Evolutionary conservation across 2,329 filamentous ascomycete genomes (phyloP), one percentile per base, ranked within the genome.

Genomic region (Monosporascus ibericus): DNA sequence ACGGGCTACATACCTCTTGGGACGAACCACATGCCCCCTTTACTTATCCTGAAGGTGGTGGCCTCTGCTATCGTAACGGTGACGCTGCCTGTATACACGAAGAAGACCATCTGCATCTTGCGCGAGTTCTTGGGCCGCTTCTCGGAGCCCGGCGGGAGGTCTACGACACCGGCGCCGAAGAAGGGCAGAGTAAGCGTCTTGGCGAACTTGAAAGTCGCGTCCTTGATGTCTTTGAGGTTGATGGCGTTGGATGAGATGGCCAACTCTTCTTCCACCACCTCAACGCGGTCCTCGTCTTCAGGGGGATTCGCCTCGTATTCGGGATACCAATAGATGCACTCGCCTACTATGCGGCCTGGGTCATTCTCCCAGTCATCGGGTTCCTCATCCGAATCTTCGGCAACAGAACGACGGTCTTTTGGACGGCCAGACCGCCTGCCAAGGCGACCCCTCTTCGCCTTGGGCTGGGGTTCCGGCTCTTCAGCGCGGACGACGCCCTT

Each of bases 61-160:
- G 25, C 42, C 58, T 88, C 82, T 58, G 87, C 84, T 47, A 95
- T 81, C 27, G 84, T 87, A 20, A 96, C 92, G 58, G 84, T 77
- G 20, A 96, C 90, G 58, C 87, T 85, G 22, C 94, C 94, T 44
- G 82, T 80, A 61, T 90, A 86, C 30, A 99, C 87, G 62, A 95
- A 96, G 70, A 97, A 97, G 1, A 88, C 86, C 87, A 99, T 94
- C 66, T 96, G 91, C 90, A 96, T 97, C 73, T 88, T 92, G 57
- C 92, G 81, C 37, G 88, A 88, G 70, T 96, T 97, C 78, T 97
- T 97, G 48, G 86, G 82, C 60, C 86, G 84, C 76, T 99, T 99
- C 65, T 88, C 83, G 34, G 88, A 84, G 2, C 87, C 86, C 0
- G 90, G 86, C 6, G 90, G 89, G 48, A 99, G 75, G 63, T 97